Evolutionary conservation across 495 filamentous ascomycete genomes (phyloP), one percentile per base, ranked within the genome.

Genomic region (Saxophila tyrrhenica): DNA sequence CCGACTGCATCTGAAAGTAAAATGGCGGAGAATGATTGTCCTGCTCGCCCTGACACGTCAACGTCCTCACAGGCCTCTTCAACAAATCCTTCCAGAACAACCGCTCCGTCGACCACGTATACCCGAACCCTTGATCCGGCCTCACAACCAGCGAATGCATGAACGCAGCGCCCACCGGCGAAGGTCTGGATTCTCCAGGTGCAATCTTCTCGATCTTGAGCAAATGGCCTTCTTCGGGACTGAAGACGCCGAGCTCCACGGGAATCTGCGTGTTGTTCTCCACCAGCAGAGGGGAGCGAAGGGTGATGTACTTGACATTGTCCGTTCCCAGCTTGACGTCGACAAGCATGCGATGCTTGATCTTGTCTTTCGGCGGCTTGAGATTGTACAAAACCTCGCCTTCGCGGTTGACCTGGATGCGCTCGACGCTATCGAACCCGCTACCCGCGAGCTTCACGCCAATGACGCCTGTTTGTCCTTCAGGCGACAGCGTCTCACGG

Each of bases 261-360:
- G 94, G 90, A 53, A 98, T 95, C 67, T 97, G 89, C 1, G 92
- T 97, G 63, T 89, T 85, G 71, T 98, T 98, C 68, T 96, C 92
- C n/a, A 98, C 80, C 15, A 95, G 70, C n/a, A 98, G 74, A 7
- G 92, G 92, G 15, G 92, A 97, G 39, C 91, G 82, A 65, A 98
- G 87, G 9, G 89, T 97, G 62, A 98, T 92, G 66, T 95, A 91
- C 70, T 98, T 98, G 68, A 98, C 84, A 56, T 95, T 96, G 69
- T 98, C 89, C 2, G 79, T 68, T 22, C 89, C 91, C 29, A 98
- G 78, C 48, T 81, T 90, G 58, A 98, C 84, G 51, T 98, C 90
- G 25, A 96, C 91, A 32, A 97, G 77, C 19, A 98, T 75, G 24
- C 89, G 84, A 67, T 98, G 94, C 61, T 88, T 76, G 19, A 94